These are phyloP conservation scores for Skeletonema tropicum DNA, from an alignment of 108 stramenopile species.

Conservation along the genomic window DNA sequence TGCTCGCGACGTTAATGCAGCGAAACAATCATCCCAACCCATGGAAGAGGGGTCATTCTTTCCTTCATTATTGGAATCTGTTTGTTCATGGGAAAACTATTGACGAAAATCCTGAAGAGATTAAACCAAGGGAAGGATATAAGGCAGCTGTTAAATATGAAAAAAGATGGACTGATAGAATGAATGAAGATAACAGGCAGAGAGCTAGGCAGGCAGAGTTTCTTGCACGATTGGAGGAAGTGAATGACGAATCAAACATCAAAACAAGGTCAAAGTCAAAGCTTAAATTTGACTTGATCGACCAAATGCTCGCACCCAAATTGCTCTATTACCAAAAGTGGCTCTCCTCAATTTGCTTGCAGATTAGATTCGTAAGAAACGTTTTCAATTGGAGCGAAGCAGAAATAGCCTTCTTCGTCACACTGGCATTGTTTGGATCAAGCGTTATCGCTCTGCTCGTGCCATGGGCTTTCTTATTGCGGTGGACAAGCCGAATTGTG, in stretches of 20 bases:
- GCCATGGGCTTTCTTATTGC: slow-evolving; percentile 71
- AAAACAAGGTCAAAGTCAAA: slow-evolving; percentile 35
- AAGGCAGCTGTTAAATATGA: slow-evolving; percentile 48
- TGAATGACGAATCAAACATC: slow-evolving; percentile 39
- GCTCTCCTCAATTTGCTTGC: slow-evolving; percentile 32
- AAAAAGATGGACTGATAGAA: slow-evolving; percentile 43
- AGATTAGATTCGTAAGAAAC: slow-evolving; percentile 29
- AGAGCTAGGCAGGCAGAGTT: slow-evolving; percentile 52
- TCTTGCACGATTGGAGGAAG: slow-evolving; percentile 50
- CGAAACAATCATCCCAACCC: slow-evolving; percentile 74
- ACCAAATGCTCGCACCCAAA: slow-evolving; percentile 44
- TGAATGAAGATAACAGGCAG: slow-evolving; percentile 40
- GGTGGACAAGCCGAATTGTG: slow-evolving; percentile 57
- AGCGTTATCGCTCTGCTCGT: slow-evolving; percentile 59
- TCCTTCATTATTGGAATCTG: slow-evolving; percentile 60
- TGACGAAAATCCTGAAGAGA: slow-evolving; percentile 9
- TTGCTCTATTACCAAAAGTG: slow-evolving; percentile 31
- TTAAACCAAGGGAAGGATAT: slow-evolving; percentile 33
- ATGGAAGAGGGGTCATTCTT: slow-evolving; percentile 67
- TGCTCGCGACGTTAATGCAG: slow-evolving; percentile 66
- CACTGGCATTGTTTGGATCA: slow-evolving; percentile 50
- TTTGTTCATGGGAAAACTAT: slow-evolving; percentile 30
- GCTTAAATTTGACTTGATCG: slow-evolving; percentile 38
- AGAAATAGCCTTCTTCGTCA: slow-evolving; percentile 66
- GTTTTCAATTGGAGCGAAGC: slow-evolving; percentile 18